phyloP scores from a whole-genome alignment of 2,329 filamentous ascomycete species.

The Cordyceps javanica region DNA sequence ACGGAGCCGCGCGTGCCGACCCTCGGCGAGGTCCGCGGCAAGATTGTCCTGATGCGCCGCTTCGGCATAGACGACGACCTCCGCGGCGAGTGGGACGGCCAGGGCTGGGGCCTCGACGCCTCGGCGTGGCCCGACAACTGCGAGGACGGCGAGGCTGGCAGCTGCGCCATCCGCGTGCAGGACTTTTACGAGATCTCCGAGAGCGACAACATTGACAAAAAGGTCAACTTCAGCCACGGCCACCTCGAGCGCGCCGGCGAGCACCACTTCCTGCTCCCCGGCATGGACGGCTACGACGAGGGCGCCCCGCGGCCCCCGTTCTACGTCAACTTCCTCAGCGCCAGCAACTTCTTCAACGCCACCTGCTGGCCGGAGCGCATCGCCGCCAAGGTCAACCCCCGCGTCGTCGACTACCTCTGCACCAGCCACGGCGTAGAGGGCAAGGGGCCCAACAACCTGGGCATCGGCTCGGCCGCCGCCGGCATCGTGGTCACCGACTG shows the following conservation, averaged over 20 bases:
- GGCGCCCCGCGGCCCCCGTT: constrained; percentile 47
- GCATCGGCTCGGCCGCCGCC: constrained; percentile 66
- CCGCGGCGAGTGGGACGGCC: constrained; percentile 37
- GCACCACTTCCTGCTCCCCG: constrained; percentile 40
- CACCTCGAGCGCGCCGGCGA: constrained; percentile 70
- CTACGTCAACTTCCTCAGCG: constrained; percentile 85
- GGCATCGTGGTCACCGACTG: constrained; percentile 91
- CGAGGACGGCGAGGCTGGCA: constrained; percentile 64
- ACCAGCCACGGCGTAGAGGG: constrained; percentile 47
- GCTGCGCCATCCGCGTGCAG: constrained; percentile 70
- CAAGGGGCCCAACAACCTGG: constrained; percentile 42
- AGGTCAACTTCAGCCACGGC: constrained; percentile 66
- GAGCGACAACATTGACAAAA: constrained; percentile 68
- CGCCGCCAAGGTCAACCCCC: constrained; percentile 80
- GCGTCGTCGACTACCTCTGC: constrained; percentile 58
- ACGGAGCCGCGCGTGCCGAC: constrained; percentile 69
- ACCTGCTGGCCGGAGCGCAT: constrained; percentile 92
- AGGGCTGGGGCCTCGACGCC: constrained; percentile 55
- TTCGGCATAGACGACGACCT: constrained; percentile 62
- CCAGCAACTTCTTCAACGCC: constrained; percentile 89
- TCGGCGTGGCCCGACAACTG: constrained; percentile 83
- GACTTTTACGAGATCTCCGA: constrained; percentile 89
- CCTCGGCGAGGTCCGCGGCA: constrained; percentile 73
- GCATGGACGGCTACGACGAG: constrained; percentile 22
- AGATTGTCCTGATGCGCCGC: constrained; percentile 77